These are phyloP conservation scores for Aspergillus biplanus DNA, from an alignment of 495 filamentous ascomycete species.

Conservation along the genomic window DNA sequence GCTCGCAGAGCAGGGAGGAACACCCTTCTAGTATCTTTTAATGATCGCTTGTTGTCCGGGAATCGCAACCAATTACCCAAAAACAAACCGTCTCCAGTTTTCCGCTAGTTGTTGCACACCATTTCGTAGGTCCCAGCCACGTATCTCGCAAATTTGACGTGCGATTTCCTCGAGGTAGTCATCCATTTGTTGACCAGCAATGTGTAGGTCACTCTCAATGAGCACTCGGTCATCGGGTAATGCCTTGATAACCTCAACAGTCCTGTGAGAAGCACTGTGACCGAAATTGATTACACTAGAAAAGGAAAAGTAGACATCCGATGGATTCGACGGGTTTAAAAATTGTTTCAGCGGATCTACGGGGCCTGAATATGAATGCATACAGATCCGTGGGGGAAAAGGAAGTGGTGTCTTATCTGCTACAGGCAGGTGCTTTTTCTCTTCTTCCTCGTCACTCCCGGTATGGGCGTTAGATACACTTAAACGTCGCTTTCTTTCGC, in stretches of 20 bases:
- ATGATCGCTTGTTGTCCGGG: background rate
- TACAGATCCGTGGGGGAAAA: constrained; percentile 87
- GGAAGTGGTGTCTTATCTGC: constrained; percentile 49
- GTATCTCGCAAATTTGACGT: constrained; percentile 72
- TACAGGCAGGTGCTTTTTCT: constrained; percentile 32
- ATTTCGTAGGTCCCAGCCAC: constrained; percentile 74
- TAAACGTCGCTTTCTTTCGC: constrained; percentile 53
- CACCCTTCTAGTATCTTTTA: no score
- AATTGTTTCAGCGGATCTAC: constrained; percentile 78
- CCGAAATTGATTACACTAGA: constrained; percentile 81
- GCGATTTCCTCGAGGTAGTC: constrained; percentile 71
- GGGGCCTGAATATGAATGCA: constrained; percentile 93
- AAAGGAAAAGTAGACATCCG: constrained; percentile 85
- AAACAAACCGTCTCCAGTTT: constrained; percentile 84
- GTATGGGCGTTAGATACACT: constrained; percentile 39
- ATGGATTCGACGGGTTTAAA: constrained; percentile 71
- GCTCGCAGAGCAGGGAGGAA: no score
- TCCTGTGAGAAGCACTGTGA: constrained; percentile 54
- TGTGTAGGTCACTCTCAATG: constrained; percentile 89
- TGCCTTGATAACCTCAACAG: constrained; percentile 67
- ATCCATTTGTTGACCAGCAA: constrained; percentile 84
- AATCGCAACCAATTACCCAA: constrained; percentile 48
- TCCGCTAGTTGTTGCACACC: constrained; percentile 69
- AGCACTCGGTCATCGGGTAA: constrained; percentile 80
- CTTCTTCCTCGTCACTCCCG: constrained; percentile 39